Evolutionary conservation across 306 rosid genomes (phyloP).

Genomic region (Amphicarpaea edgeworthii): DNA sequence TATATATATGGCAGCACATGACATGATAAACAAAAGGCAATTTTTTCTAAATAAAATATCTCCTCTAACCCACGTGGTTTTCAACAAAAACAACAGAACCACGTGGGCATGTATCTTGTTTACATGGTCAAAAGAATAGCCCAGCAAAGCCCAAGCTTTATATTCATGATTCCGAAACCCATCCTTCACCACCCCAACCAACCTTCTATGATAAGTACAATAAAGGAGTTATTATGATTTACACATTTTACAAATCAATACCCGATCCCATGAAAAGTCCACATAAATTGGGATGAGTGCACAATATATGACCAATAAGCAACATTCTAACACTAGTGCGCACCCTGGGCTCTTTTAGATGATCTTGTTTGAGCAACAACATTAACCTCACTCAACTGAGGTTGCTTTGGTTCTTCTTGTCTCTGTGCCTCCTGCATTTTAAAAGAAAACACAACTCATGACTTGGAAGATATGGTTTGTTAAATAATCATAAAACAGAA

Average conservation of each 20-base stretch:
- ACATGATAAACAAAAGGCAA: constrained; percentile 44
- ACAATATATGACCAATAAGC: constrained; percentile 49
- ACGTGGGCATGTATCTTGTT: constrained; percentile 62
- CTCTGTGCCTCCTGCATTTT: constrained; percentile 64
- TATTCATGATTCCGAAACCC: constrained; percentile 58
- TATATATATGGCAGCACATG: constrained; percentile 36
- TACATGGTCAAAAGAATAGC: constrained; percentile 79
- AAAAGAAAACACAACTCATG: constrained; percentile 19
- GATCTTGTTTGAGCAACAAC: constrained; percentile 67
- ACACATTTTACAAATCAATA: constrained; percentile 88
- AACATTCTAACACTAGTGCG: constrained; percentile 54
- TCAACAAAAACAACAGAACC: constrained; percentile 82
- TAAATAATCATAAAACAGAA: constrained; percentile 3
- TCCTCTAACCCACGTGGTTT: constrained; percentile 75
- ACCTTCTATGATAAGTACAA: constrained; percentile 56
- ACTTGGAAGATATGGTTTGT: neutral
- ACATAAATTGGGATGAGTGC: constrained; percentile 52
- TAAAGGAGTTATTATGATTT: constrained; percentile 72
- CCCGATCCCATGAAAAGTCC: constrained; percentile 55
- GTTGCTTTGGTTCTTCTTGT: constrained; percentile 58
- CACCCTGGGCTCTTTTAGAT: constrained; percentile 63
- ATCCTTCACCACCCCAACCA: constrained; percentile 57
- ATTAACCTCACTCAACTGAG: constrained; percentile 54
- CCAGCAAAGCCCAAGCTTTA: constrained; percentile 55
- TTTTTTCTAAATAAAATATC: constrained; percentile 48